A percentile compares a stretch with the other conserved stretches of the same genome.
phyloP scores from a whole-genome alignment of 257 asterid species.

The Solanum piurae region DNA sequence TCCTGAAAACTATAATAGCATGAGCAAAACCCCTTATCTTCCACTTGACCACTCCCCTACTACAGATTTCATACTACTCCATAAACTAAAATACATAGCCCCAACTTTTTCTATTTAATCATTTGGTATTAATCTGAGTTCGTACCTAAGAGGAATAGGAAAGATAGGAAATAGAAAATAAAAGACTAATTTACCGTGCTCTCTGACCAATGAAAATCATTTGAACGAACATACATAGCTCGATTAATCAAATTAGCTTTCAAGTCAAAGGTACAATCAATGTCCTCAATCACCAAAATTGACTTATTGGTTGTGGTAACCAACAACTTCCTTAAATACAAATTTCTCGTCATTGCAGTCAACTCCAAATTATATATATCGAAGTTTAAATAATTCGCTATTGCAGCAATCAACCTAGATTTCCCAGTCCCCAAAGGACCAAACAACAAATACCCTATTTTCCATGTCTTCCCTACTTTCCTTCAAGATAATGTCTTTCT shows the following conservation, averaged over 20 bases:
- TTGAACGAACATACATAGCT: neutral
- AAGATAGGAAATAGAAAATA: neutral
- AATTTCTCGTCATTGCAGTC: neutral
- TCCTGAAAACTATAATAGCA: neutral
- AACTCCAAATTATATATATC: slow-evolving; percentile 8
- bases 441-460: slow-evolving; percentile 18
- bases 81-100: neutral
- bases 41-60: neutral
- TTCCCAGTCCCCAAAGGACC: neutral
- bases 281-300: slow-evolving; percentile 14
- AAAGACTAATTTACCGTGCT: neutral
- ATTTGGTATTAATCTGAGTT: neutral
- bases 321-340: neutral
- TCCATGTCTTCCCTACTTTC: slow-evolving; percentile 24
- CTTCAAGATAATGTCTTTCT: slow-evolving; percentile 1
- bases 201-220: neutral
- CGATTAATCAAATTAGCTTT: neutral
- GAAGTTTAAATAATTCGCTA: neutral
- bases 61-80: neutral
- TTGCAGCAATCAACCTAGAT: neutral
- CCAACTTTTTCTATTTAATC: neutral
- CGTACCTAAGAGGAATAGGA: neutral
- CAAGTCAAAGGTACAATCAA: slow-evolving; percentile 13
- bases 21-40: neutral
- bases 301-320: slow-evolving; percentile 4